These are phyloP conservation scores for Globisporangium ultimum DNA, from an alignment of 352 stramenopile species.

Conservation along the genomic window DNA sequence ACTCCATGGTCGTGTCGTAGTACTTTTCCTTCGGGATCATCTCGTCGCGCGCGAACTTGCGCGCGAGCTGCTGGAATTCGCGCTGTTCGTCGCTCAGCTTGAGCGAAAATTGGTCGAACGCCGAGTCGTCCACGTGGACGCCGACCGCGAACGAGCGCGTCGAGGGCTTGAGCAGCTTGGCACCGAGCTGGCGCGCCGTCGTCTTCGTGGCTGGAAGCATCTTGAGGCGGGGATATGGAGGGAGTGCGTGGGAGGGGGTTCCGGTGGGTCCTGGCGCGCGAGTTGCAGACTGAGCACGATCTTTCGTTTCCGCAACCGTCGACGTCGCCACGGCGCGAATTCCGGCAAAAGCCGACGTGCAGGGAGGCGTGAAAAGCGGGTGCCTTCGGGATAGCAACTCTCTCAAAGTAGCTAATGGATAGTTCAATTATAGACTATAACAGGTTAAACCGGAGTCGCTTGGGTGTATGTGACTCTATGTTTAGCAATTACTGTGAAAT, in stretches of 20 bases:
- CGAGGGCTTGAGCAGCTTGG: slow-evolving; percentile 10
- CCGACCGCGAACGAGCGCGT: slow-evolving; percentile 37
- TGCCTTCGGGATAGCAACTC: too few relatives aligned
- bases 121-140: slow-evolving; percentile 51
- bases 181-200: slow-evolving; percentile 17
- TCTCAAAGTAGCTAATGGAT: too few relatives aligned
- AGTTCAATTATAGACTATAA: too few relatives aligned
- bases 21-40: slow-evolving; percentile 88
- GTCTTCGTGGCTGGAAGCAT: slow-evolving; percentile 21
- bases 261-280: neutral
- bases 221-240: too few relatives aligned
- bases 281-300: slow-evolving; percentile 10
- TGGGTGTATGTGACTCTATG: too few relatives aligned
- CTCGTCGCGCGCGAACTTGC: slow-evolving; percentile 88
- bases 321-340: slow-evolving; percentile 7
- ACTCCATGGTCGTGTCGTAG: slow-evolving; percentile 84
- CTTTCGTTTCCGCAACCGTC: neutral
- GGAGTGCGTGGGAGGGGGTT: neutral
- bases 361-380: neutral
- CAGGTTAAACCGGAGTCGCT: too few relatives aligned
- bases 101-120: slow-evolving; percentile 53
- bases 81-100: slow-evolving; percentile 87
- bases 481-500: too few relatives aligned
- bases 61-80: slow-evolving; percentile 80
- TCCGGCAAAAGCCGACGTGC: slow-evolving; percentile 5